Percentiles rank a stretch among this genome's conserved stretches.
Conservation (phyloP, 2,329 filamentous ascomycete species). For the Ophiostoma sp. region DNA sequence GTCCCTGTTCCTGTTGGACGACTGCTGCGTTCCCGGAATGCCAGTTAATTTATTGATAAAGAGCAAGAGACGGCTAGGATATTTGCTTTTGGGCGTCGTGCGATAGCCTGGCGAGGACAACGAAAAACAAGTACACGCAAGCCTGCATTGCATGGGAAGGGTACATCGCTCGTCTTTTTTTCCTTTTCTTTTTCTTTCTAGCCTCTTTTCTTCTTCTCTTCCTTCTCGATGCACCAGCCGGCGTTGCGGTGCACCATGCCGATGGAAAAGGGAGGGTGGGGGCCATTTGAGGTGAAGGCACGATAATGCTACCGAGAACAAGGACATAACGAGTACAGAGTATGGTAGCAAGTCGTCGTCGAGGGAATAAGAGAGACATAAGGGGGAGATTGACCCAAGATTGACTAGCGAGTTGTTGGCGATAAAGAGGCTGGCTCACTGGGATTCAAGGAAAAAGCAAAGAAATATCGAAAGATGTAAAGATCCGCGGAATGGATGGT, state of each 20-base stretch:
- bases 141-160: constrained; percentile 3
- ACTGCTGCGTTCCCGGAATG: not conserved
- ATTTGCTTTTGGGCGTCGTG: not conserved
- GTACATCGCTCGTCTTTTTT: not conserved
- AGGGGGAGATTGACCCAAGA: constrained; percentile 16
- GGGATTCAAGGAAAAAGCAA: not conserved
- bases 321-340: too few relatives aligned
- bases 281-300: too few relatives aligned
- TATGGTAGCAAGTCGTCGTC: too few relatives aligned
- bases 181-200: not conserved
- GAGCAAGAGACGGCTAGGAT: not conserved
- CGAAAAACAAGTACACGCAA: not conserved
- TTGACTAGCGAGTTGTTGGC: not conserved
- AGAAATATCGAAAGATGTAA: not conserved
- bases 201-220: not conserved
- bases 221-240: not conserved
- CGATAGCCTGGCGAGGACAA: not conserved
- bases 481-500: not conserved
- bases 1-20: not conserved
- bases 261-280: constrained; percentile 9
- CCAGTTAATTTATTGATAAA: constrained; percentile 10
- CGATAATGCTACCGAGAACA: too few relatives aligned
- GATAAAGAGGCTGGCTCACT: not conserved
- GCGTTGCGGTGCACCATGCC: constrained; percentile 19
- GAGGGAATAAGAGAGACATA: not conserved